These are phyloP conservation scores for Colletotrichum phormii DNA, from an alignment of 2,329 filamentous ascomycete genomes.

Conservation along the genomic window DNA sequence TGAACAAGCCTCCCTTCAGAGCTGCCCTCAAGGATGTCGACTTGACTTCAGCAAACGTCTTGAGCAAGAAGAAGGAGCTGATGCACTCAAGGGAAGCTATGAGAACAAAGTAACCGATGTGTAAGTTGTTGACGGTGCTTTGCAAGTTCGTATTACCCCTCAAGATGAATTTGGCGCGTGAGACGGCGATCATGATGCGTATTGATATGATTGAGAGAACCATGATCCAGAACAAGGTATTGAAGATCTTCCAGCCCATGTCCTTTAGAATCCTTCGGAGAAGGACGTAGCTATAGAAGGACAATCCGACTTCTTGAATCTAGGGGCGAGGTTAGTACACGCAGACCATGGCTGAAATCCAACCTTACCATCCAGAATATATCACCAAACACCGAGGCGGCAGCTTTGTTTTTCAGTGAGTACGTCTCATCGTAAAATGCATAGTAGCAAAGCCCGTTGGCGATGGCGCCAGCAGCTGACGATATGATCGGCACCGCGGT, in stretches of 20 bases:
- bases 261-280: constrained; percentile 62
- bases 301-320: constrained; percentile 58
- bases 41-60: constrained; percentile 49
- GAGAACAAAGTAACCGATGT: constrained; percentile 54
- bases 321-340: constrained; percentile 28
- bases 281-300: constrained; percentile 64
- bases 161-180: constrained; percentile 46
- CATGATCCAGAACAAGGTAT: constrained; percentile 67
- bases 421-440: constrained; percentile 50
- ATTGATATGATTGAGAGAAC: constrained; percentile 63
- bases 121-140: constrained; percentile 49
- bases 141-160: constrained; percentile 41
- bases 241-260: constrained; percentile 55
- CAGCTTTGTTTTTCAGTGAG: constrained; percentile 41
- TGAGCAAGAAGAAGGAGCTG: constrained; percentile 53
- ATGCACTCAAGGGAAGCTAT: constrained; percentile 55
- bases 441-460: constrained; percentile 57
- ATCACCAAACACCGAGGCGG: constrained; percentile 53
- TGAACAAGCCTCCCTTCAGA: constrained; percentile 48
- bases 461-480: constrained; percentile 51
- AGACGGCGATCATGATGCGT: constrained; percentile 53
- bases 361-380: constrained; percentile 51
- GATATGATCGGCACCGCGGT: constrained; percentile 53
- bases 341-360: rapidly evolving
- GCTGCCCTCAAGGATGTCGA: constrained; percentile 45